These are phyloP conservation scores for Pseudogymnoascus sp. DNA, from an alignment of 2,329 filamentous ascomycete species.

Conservation along the genomic window DNA sequence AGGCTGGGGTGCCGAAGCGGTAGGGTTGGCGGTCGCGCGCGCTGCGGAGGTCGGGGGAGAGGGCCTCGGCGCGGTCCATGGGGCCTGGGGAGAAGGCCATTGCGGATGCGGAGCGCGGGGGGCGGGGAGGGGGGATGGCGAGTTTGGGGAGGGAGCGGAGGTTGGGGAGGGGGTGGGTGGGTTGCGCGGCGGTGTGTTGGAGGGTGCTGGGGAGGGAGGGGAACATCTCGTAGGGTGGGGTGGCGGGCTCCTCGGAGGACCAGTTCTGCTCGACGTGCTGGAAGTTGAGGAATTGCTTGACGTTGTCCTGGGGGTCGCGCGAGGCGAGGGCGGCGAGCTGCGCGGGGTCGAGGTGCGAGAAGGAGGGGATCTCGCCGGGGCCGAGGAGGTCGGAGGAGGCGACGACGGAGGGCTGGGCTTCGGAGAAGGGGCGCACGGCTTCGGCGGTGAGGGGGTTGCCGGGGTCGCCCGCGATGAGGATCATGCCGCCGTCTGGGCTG, in stretches of 20 bases:
- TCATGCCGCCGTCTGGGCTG: conserved; percentile 50
- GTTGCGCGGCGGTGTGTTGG: conserved; percentile 9
- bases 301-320: conserved; percentile 83
- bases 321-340: conserved; percentile 59
- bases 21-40: conserved; percentile 49
- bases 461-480: conserved; percentile 70
- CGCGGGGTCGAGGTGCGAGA: conserved; percentile 66
- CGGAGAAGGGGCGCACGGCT: conserved; percentile 58
- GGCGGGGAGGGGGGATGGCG: conserved; percentile 41
- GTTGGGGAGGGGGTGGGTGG: conserved; percentile 38
- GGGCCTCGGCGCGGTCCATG: conserved; percentile 43
- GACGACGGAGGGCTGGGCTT: conserved; percentile 71
- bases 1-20: conserved; percentile 77
- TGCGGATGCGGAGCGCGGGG: conserved; percentile 25
- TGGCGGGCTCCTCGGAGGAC: conserved; percentile 52
- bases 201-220: conserved; percentile 28
- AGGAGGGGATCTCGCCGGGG: conserved; percentile 52
- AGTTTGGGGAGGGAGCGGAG: no score
- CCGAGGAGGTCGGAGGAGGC: conserved; percentile 88
- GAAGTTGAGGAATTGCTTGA: conserved; percentile 82
- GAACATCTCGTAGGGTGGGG: conserved; percentile 60
- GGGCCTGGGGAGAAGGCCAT: conserved; percentile 39
- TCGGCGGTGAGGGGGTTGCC: conserved; percentile 63
- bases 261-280: conserved; percentile 49
- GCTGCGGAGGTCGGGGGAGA: conserved; percentile 47